Evolutionary conservation across 495 filamentous ascomycete species (phyloP), one percentile per base, ranked within the genome.

Genomic region (Neurospora africana): DNA sequence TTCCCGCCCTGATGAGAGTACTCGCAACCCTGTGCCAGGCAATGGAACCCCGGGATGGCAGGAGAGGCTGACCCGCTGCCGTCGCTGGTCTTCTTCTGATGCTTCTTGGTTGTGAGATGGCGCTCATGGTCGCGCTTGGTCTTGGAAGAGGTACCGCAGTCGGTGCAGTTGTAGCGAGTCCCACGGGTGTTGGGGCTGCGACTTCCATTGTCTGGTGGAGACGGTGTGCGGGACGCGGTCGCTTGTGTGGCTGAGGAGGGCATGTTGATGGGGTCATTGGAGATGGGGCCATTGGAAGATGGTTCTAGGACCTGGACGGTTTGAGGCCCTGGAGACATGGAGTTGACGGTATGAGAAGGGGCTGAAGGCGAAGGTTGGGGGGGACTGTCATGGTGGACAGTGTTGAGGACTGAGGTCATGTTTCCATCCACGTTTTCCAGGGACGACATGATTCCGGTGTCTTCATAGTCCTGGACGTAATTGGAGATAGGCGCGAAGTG

Each of bases 391-490:
- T 17, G 11, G 11, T 58, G 4, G 21, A 15, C 21, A 15, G 47
- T 58, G 21, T 27, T 1, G 2, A 15, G 10, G 21, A 23, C 21
- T 4, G 47, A 13, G 21, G 10, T 27, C 5, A 15, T 58, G 47
- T 58, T 58, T 58, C 11, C 21, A 1, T 5, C 23, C 0, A 7
- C 2, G 0, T 1, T 0, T 4, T 58, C 47, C 5, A 13, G 1
- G n/a, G 43, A 23, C 0, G 0, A 23, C 5, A 27, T 58, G 0
- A 13, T 0, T 58, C 47, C 47, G 0, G 27, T 1, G 10, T 17
- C 47, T 2, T 58, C 0, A 1, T 0, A 2, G 47, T 0, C 11
- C 11, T 58, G 21, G 10, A 27, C 0, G 44, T 53, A 2, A 15
- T 5, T 5, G 47, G 21, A 6, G 1, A 0, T 6, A 0, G 21